phyloP scores from a whole-genome alignment of 345 rosid genomes.

The Boechera divaricarpa region DNA sequence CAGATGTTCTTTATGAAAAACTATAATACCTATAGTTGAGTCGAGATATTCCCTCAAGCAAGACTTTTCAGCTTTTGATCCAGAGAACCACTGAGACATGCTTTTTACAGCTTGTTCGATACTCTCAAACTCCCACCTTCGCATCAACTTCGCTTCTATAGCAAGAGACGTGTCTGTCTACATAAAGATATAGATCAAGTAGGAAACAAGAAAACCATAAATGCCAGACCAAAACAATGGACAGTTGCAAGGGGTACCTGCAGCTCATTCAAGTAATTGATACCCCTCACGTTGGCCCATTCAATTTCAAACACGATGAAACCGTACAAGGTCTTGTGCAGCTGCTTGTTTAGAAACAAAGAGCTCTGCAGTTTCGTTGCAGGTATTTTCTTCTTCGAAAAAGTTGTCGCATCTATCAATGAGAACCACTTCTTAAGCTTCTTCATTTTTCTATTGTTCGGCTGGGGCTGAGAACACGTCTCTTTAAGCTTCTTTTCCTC shows the following conservation, averaged over 20 bases:
- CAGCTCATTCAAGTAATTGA: slow-evolving; percentile 90
- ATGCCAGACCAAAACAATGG: slow-evolving; percentile 4
- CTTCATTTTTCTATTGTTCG: slow-evolving; percentile 45
- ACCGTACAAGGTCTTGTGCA: slow-evolving; percentile 82
- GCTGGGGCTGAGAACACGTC: slow-evolving; percentile 43
- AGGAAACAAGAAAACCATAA: slow-evolving; percentile 36
- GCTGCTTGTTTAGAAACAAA: slow-evolving; percentile 63
- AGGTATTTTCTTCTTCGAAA: slow-evolving; percentile 67
- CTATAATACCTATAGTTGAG: slow-evolving; percentile 57
- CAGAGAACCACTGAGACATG: slow-evolving; percentile 83
- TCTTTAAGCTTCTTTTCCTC: slow-evolving; percentile 50
- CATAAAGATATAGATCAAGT: slow-evolving; percentile 42
- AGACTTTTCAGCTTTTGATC: slow-evolving; percentile 59
- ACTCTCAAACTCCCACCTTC: slow-evolving; percentile 98
- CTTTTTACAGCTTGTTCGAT: slow-evolving; percentile 70
- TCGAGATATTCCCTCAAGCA: slow-evolving; percentile 65
- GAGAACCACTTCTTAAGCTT: slow-evolving; percentile 71
- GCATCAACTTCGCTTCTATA: slow-evolving; percentile 85
- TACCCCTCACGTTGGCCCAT: slow-evolving; percentile 84
- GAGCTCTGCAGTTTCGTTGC: slow-evolving; percentile 72
- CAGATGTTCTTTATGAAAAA: background rate
- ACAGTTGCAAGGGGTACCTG: slow-evolving; percentile 61
- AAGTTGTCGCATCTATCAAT: slow-evolving; percentile 62
- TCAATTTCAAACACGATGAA: slow-evolving; percentile 91
- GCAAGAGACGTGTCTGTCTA: slow-evolving; percentile 98